phyloP scores from a whole-genome alignment of 345 rosid species.

The Ceriops zippeliana region DNA sequence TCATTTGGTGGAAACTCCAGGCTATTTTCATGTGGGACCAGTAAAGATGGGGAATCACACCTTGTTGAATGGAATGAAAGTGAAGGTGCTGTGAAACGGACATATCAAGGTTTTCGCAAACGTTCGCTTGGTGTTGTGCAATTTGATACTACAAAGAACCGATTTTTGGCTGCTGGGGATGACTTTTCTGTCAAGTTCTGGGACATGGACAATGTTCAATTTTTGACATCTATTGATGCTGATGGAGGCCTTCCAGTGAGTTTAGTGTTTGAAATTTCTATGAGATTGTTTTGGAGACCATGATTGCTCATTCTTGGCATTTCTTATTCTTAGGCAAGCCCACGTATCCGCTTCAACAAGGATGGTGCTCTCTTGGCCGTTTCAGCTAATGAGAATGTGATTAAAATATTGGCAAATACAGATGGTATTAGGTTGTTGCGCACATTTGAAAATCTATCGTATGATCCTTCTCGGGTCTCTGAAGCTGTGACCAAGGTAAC shows the following conservation, averaged over 20 bases:
- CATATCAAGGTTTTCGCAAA: conserved; percentile 25
- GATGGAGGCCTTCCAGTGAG: conserved; percentile 33
- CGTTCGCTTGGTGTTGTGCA: conserved; percentile 23
- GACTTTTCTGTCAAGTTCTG: conserved; percentile 27
- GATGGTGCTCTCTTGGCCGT: conserved; percentile 26
- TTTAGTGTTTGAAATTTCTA: neutral
- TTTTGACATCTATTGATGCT: conserved; percentile 24
- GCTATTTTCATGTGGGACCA: conserved; percentile 33
- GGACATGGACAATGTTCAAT: conserved; percentile 28
- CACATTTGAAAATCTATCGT: conserved; percentile 12
- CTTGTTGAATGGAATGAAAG: conserved; percentile 38
- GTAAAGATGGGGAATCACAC: conserved; percentile 25
- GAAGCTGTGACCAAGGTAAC: conserved; percentile 3
- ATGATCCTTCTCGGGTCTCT: neutral
- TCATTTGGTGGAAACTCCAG: conserved; percentile 6
- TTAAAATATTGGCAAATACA: conserved; percentile 26
- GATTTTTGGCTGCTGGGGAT: conserved; percentile 32
- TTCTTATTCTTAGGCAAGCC: conserved; percentile 19
- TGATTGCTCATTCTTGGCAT: neutral
- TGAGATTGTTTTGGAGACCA: neutral
- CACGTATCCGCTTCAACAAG: conserved; percentile 31
- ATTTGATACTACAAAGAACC: conserved; percentile 28
- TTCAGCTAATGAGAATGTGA: conserved; percentile 25
- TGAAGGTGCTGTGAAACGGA: conserved; percentile 29
- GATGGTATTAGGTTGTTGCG: conserved; percentile 26